Evolutionary conservation across 2,329 filamentous ascomycete genomes (phyloP).

Genomic region (Macroventuria anomochaeta): DNA sequence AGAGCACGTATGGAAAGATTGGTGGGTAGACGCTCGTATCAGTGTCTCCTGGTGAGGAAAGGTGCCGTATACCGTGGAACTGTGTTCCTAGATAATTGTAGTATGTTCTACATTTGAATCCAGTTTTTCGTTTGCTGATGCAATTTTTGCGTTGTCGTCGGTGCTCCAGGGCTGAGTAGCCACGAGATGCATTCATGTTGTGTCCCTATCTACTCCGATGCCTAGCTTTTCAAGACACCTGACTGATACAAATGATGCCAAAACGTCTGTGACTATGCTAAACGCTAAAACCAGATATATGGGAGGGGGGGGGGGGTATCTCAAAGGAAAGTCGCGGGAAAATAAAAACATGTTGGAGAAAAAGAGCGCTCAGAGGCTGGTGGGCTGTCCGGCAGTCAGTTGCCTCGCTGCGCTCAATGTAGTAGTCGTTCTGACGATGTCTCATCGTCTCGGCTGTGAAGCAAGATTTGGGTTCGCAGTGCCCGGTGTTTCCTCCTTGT

Average conservation of each 20-base stretch:
- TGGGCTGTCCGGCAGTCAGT: not conserved
- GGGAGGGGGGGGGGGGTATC: constrained; percentile 18
- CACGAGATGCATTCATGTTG: not conserved
- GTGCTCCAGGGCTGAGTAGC: not conserved
- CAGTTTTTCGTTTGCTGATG: not conserved
- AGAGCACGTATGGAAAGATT: constrained; percentile 12
- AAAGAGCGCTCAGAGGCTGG: not conserved
- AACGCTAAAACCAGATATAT: not conserved
- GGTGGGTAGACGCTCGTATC: not conserved
- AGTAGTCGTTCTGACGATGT: not conserved
- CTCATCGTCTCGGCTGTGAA: not conserved
- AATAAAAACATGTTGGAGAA: not conserved
- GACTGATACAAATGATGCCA: not conserved
- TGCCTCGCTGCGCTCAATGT: not conserved
- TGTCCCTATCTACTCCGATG: not conserved
- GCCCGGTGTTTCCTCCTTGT: constrained; percentile 17
- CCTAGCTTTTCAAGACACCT: not conserved
- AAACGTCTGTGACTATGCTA: constrained; percentile 3
- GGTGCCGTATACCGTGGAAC: not conserved
- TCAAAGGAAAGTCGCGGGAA: not conserved
- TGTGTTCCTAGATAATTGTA: not conserved
- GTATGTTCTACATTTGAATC: not conserved
- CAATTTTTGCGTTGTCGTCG: not conserved
- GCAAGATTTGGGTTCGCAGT: constrained; percentile 1
- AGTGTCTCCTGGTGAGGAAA: not conserved